Evolutionary conservation across 73 alveolate genomes (phyloP), one percentile per base, ranked within the genome.

Genomic region (Paramecium biaurelia): DNA sequence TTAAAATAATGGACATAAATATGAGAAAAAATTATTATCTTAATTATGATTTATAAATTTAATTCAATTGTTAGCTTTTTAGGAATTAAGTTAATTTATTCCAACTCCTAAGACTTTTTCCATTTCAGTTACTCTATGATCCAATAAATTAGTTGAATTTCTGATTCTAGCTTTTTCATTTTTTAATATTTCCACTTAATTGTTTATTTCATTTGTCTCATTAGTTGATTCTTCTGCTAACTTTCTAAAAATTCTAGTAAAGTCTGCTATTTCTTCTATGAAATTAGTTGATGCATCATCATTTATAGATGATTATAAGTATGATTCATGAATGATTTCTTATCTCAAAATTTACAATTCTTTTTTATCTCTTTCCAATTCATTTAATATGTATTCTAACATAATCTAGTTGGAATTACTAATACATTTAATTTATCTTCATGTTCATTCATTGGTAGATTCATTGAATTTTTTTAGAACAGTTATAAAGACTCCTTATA

Each of bases 91-190:
- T 63, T 63, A 63, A 43, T 38, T 38, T 43, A 79, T 1, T 43
- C 90, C 90, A 4, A 79, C 90, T 43, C 90, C 90, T 43, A 79
- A 47, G 18, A 79, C 53, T 43, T 47, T 41, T 79, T 79, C 90
- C 74, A 79, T 43, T 79, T 79, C 90, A 20, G 0, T 11, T 37
- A 79, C 90, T 43, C 74, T 38, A 26, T 79, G 90, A 79, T 79
- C 1, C 49, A 79, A 23, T 21, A 79, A 12, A 43, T 41, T 47
- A 45, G 90, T 41, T 2, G 70, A 43, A 43, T 79, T 43, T 23
- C 56, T 38, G 10, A 79, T 23, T 79, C 43, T 79, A 4, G 28
- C 56, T 79, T 79, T 79, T 37, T 79, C 90, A 79, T 79, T 79
- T 45, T 79, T 79, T 79, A 79, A 43, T 10, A 8, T 43, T 23